phyloP scores from a whole-genome alignment of 306 rosid genomes.

The Canavalia ensiformis region DNA sequence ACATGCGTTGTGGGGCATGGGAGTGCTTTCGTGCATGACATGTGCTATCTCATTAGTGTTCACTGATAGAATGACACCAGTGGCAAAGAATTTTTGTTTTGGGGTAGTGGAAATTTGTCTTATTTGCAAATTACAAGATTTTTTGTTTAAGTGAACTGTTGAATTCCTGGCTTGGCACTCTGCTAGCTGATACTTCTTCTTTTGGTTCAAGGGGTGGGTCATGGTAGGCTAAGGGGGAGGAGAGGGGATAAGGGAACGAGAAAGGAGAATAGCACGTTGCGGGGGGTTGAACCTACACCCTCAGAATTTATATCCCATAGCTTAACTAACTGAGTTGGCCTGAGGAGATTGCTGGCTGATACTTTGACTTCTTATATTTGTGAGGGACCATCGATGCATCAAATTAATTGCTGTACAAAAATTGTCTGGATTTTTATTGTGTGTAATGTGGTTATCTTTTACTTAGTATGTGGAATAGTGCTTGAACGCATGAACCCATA shows the following conservation, averaged over 20 bases:
- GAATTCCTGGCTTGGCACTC: slow-evolving; percentile 16
- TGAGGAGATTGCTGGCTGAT: not conserved
- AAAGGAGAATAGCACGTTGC: too few relatives aligned
- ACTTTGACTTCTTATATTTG: slow-evolving; percentile 39
- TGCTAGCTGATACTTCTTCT: slow-evolving; percentile 16
- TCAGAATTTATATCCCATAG: too few relatives aligned
- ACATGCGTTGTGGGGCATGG: slow-evolving; percentile 19
- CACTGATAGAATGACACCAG: not conserved
- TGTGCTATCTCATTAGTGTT: slow-evolving; percentile 27
- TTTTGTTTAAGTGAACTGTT: slow-evolving; percentile 28
- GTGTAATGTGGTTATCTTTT: slow-evolving; percentile 38
- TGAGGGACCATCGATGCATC: slow-evolving; percentile 30
- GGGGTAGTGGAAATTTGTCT: slow-evolving; percentile 32
- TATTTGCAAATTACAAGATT: not conserved
- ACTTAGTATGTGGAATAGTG: slow-evolving; percentile 28
- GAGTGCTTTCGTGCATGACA: slow-evolving; percentile 17
- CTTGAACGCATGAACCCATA: slow-evolving; percentile 7
- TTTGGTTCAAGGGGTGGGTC: too few relatives aligned
- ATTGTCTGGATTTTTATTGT: slow-evolving; percentile 2
- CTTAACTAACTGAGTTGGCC: not conserved
- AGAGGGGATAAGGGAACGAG: too few relatives aligned
- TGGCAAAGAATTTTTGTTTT: slow-evolving; percentile 8
- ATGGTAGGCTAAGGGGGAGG: too few relatives aligned
- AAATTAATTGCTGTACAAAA: slow-evolving; percentile 15
- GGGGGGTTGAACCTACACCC: too few relatives aligned